These are phyloP conservation scores for Talaromyces sp. DNA, from an alignment of 2,329 filamentous ascomycete species.

Conservation along the genomic window DNA sequence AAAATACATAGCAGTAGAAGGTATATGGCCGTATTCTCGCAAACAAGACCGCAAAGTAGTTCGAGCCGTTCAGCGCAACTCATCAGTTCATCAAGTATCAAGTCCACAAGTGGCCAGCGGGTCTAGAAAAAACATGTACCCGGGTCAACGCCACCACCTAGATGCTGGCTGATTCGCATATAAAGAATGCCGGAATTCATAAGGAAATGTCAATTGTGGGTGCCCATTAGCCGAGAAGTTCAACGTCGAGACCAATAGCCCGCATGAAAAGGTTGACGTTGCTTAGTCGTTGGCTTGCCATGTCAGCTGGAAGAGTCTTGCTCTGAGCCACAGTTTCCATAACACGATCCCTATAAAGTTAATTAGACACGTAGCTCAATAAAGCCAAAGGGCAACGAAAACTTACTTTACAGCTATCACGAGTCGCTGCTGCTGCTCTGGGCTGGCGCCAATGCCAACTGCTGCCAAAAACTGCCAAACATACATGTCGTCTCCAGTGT, in stretches of 20 bases:
- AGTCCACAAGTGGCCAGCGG: neutral
- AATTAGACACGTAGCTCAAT: conserved; percentile 13
- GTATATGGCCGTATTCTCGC: neutral
- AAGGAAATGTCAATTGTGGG: neutral
- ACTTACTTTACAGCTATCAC: conserved; percentile 84
- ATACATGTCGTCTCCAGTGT: conserved; percentile 86
- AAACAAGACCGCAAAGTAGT: neutral
- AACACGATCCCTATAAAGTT: conserved; percentile 64
- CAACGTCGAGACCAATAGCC: conserved; percentile 96
- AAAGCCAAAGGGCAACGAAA: neutral
- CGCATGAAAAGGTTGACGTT: conserved; percentile 99
- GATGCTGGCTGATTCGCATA: neutral
- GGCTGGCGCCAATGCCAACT: conserved; percentile 86
- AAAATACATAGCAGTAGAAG: neutral
- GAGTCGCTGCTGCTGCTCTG: conserved; percentile 89
- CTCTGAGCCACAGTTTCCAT: conserved; percentile 89
- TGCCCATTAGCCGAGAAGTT: conserved; percentile 51
- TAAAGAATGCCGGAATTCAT: neutral
- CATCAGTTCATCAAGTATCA: neutral
- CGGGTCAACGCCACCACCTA: neutral
- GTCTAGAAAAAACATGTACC: neutral
- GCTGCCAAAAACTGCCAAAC: conserved; percentile 97
- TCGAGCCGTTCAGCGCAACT: neutral
- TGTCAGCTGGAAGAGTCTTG: conserved; percentile 82
- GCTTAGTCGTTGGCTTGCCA: conserved; percentile 75